phyloP scores from a whole-genome alignment of 768 basidiomycete genomes.

The Exsudoporus frostii region DNA sequence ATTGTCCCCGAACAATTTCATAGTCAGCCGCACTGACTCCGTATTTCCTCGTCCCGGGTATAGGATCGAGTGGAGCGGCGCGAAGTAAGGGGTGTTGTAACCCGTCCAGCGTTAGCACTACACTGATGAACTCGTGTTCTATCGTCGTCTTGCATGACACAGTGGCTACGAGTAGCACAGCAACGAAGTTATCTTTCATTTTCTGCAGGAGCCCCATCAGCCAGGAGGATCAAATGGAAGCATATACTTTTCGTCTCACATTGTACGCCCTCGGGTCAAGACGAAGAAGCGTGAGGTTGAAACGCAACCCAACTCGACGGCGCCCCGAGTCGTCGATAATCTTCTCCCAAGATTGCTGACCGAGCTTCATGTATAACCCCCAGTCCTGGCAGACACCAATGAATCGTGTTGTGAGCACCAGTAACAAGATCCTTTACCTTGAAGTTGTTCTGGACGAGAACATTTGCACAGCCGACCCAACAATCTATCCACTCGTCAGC shows the following conservation, averaged over 20 bases:
- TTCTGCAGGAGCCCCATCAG: conserved; percentile 32
- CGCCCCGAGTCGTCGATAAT: conserved; percentile 50
- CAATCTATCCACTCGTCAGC: conserved; percentile 62
- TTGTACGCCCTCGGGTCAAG: conserved; percentile 59
- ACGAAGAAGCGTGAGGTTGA: conserved; percentile 54
- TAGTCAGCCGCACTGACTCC: conserved; percentile 33
- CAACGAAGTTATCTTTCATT: conserved; percentile 48
- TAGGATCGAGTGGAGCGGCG: conserved; percentile 29
- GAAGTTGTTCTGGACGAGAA: conserved; percentile 52
- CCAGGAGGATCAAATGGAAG: background rate
- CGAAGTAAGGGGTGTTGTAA: conserved; percentile 50
- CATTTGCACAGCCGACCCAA: conserved; percentile 69
- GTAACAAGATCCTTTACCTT: conserved; percentile 32
- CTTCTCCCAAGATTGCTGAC: conserved; percentile 52
- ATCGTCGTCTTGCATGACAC: conserved; percentile 45
- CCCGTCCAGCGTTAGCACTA: conserved; percentile 58
- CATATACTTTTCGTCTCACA: conserved; percentile 36
- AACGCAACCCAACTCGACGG: conserved; percentile 58
- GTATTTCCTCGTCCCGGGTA: conserved; percentile 23
- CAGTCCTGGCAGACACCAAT: conserved; percentile 46
- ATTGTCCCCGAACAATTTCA: conserved; percentile 31
- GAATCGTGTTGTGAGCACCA: background rate
- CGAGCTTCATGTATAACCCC: conserved; percentile 52
- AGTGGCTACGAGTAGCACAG: conserved; percentile 51
- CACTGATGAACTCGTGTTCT: conserved; percentile 56